Conservation (phyloP, 2,329 filamentous ascomycete species). For the Penicillium crustosum region DNA sequence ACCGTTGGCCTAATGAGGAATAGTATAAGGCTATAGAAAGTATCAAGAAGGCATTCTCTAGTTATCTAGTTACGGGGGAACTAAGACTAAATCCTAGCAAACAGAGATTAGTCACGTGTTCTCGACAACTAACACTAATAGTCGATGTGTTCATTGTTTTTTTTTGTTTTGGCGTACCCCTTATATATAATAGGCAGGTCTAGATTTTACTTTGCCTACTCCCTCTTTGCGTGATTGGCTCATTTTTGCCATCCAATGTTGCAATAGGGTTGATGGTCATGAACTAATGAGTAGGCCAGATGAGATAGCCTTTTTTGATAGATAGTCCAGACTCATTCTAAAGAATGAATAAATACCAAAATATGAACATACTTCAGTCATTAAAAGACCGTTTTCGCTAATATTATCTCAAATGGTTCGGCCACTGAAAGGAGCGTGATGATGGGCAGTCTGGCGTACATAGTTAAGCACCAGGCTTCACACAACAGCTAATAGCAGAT, state of each 20-base stretch:
- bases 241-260: background rate
- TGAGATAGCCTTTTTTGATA: background rate
- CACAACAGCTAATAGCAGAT: background rate
- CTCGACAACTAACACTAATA: background rate
- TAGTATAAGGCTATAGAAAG: background rate
- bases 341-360: background rate
- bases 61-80: background rate
- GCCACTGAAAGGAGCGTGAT: background rate
- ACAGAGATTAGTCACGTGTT: background rate
- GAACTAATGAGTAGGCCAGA: too few relatives aligned
- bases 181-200: background rate
- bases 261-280: background rate
- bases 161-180: background rate
- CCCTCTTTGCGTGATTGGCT: background rate
- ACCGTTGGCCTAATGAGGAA: background rate
- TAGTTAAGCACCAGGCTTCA: background rate
- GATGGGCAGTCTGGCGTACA: background rate
- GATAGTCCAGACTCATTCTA: background rate
- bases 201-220: background rate
- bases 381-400: background rate
- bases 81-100: background rate
- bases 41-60: background rate
- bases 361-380: background rate
- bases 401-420: too few relatives aligned
- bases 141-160: background rate